These are phyloP conservation scores for Chondrostereum purpureum DNA, from an alignment of 1,284 basidiomycete species.

Conservation along the genomic window DNA sequence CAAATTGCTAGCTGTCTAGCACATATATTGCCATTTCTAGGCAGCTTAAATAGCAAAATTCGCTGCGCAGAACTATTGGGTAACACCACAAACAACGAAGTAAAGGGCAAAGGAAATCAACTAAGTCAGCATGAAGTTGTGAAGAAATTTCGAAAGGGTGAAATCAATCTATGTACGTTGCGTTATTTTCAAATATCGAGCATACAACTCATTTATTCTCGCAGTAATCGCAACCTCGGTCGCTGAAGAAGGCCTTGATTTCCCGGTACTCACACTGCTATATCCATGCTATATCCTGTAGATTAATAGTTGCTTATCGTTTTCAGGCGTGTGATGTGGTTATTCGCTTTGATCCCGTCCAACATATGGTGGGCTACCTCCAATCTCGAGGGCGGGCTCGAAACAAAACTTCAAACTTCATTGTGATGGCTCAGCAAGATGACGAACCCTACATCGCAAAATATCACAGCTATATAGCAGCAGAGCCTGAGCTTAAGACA, in stretches of 20 bases:
- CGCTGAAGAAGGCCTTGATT: conserved; percentile 85
- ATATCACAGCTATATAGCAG: conserved; percentile 51
- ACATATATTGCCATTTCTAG: conserved; percentile 52
- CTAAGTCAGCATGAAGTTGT: conserved; percentile 48
- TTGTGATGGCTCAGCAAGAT: conserved; percentile 70
- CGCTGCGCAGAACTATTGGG: conserved; percentile 65
- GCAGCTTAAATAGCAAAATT: conserved; percentile 49
- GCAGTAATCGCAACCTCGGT: conserved; percentile 78
- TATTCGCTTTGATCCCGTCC: conserved; percentile 70
- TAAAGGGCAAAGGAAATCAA: conserved; percentile 14
- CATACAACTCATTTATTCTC: conserved; percentile 10
- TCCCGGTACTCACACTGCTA: conserved; percentile 44
- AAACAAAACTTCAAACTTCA: conserved; percentile 65
- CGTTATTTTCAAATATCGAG: conserved; percentile 5
- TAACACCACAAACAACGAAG: conserved; percentile 39
- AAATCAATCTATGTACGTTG: conserved; percentile 62
- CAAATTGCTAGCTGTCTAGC: conserved; percentile 70
- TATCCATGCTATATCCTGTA: conserved; percentile 6
- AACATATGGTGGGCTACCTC: conserved; percentile 76
- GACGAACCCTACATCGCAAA: conserved; percentile 45
- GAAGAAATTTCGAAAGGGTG: conserved; percentile 54
- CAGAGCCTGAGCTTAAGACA: conserved; percentile 56
- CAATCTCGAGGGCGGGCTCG: conserved; percentile 82
- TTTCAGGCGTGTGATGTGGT: conserved; percentile 75
- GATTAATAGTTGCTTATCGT: conserved; percentile 6